Conservation (phyloP, 768 basidiomycete species). For the Suillus alpinus region DNA sequence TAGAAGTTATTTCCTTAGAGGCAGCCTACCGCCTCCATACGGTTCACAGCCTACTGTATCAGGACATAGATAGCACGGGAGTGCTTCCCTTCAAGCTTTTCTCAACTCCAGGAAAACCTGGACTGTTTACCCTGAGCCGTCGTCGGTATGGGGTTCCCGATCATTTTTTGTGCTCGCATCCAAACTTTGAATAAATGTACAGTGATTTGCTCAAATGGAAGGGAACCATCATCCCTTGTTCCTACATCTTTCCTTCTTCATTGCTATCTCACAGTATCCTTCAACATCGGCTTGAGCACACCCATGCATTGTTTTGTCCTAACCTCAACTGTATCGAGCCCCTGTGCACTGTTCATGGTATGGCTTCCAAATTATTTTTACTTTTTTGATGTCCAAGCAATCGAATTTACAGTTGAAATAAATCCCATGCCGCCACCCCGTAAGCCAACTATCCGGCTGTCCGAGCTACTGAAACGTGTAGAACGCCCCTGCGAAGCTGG, state of each 20-base stretch:
- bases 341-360: constrained; percentile 51
- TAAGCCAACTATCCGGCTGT: background rate
- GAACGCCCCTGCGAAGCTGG: constrained; percentile 23
- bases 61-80: constrained; percentile 46
- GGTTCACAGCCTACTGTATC: constrained; percentile 35
- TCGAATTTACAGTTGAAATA: constrained; percentile 17
- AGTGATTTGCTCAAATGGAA: constrained; percentile 33
- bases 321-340: constrained; percentile 49
- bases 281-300: constrained; percentile 29
- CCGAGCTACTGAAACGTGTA: constrained; percentile 7
- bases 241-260: constrained; percentile 11
- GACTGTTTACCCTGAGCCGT: constrained; percentile 23
- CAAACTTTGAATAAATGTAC: constrained; percentile 2
- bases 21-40: constrained; percentile 41
- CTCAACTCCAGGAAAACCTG: constrained; percentile 22
- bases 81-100: constrained; percentile 42
- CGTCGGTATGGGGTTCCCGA: constrained; percentile 29
- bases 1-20: constrained; percentile 51
- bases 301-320: constrained; percentile 48
- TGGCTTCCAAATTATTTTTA: constrained; percentile 12
- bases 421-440: constrained; percentile 15
- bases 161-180: constrained; percentile 20
- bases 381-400: constrained; percentile 12
- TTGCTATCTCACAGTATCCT: constrained; percentile 13
- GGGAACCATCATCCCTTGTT: constrained; percentile 22